Evolutionary conservation across 371 early-diverging fungal species (phyloP).

Genomic region (Saksenaea vasiformis): DNA sequence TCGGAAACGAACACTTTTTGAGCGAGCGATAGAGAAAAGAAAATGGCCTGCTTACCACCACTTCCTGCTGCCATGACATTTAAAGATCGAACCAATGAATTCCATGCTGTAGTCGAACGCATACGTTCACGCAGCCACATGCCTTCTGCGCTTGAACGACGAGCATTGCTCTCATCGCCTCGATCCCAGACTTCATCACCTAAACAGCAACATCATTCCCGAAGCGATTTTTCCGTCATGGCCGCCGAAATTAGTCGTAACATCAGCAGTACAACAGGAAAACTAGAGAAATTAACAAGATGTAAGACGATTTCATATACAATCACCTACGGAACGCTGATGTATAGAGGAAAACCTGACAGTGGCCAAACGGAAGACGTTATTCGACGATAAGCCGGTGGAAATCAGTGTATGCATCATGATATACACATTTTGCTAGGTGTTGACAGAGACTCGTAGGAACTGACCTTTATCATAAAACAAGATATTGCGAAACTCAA

Average conservation of each 20-base stretch:
- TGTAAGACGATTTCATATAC: slow-evolving; percentile 39
- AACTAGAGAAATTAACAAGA: slow-evolving; percentile 68
- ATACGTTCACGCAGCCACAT: slow-evolving; percentile 40
- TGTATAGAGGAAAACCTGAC: background rate
- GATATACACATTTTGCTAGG: background rate
- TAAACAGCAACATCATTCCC: slow-evolving; percentile 24
- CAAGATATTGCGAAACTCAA: slow-evolving; percentile 94
- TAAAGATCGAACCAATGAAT: slow-evolving; percentile 56
- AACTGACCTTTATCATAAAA: slow-evolving; percentile 91
- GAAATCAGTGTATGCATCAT: slow-evolving; percentile 65
- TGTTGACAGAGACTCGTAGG: slow-evolving; percentile 49
- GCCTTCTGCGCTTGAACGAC: slow-evolving; percentile 33
- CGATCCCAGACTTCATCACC: slow-evolving; percentile 15
- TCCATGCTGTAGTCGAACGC: slow-evolving; percentile 49
- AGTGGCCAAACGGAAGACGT: slow-evolving; percentile 76
- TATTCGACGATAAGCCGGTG: slow-evolving; percentile 76
- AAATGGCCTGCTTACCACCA: background rate
- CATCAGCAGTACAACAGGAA: slow-evolving; percentile 62
- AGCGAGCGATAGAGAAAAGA: too few species aligned
- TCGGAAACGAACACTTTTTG: too few species aligned
- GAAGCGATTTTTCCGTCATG: slow-evolving; percentile 62
- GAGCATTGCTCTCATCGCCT: slow-evolving; percentile 34
- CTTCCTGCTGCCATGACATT: slow-evolving; percentile 26
- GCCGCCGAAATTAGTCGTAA: slow-evolving; percentile 68
- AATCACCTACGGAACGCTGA: background rate